phyloP scores from a whole-genome alignment of 1,284 basidiomycete genomes.

The Wallemia hederae region DNA sequence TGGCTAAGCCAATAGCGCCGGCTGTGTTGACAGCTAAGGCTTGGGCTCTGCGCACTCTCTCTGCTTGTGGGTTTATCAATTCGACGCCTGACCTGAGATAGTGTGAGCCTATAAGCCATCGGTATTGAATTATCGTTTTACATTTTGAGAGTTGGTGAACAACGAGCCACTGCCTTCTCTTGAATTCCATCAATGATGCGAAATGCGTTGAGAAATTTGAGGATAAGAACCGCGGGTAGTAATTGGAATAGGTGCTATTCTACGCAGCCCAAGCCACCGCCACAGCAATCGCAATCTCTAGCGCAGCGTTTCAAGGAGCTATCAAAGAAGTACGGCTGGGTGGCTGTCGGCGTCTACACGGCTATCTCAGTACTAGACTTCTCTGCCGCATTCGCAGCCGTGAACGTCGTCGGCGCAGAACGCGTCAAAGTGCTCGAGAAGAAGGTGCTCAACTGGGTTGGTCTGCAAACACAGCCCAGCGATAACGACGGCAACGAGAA shows the following conservation, averaged over 20 bases:
- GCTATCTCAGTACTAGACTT: conserved; percentile 45
- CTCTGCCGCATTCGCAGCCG: conserved; percentile 43
- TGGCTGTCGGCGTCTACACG: conserved; percentile 61
- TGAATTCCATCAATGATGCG: neutral
- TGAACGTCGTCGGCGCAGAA: conserved; percentile 70
- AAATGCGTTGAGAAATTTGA: neutral
- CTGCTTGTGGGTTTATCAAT: conserved; percentile 81
- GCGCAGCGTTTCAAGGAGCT: conserved; percentile 38
- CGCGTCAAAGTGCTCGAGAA: conserved; percentile 42
- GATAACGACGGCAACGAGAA: conserved; percentile 10
- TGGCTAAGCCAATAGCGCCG: conserved; percentile 89
- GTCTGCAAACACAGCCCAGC: conserved; percentile 17
- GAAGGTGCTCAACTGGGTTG: conserved; percentile 18
- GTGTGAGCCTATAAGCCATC: neutral
- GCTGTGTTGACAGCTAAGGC: conserved; percentile 67
- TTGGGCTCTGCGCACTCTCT: conserved; percentile 70
- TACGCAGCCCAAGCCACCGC: neutral
- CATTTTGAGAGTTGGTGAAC: neutral
- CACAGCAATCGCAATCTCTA: neutral
- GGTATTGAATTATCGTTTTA: neutral
- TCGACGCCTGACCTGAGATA: conserved; percentile 22
- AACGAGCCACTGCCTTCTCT: neutral
- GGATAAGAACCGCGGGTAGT: neutral
- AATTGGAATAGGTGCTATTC: neutral
- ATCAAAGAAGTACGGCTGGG: conserved; percentile 74